Evolutionary conservation across 176 grass and related monocot species (phyloP), one percentile per base, ranked within the genome.

Genomic region (Bothriochloa decipiens): DNA sequence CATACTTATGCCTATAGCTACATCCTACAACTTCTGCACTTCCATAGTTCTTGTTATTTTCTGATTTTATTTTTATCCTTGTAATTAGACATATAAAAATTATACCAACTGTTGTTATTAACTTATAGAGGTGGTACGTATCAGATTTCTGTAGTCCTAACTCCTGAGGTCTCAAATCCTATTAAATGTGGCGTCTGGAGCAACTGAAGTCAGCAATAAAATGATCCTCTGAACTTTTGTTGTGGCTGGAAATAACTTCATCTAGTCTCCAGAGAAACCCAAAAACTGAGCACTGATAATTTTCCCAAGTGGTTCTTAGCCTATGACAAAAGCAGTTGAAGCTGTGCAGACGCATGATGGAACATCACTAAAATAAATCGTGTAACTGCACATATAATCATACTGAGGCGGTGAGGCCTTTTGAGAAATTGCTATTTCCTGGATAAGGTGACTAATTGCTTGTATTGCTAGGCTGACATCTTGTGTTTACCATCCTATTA

Each of bases 31-130:
- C 65, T 17, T 57, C 22, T 55, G 12, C 12, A 69, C 28, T 68
- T 68, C 13, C 14, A 68, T 10, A 67, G 16, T 80, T 35, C 8
- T 64, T 3, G 2, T 39, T 53, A 3, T 69, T 26, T 52, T 16
- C 57, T 60, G 20, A 33, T 55, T 36, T 23, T n/a, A 50, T 18
- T 2, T 80, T 50, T 37, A 69, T 36, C 8, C 65, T 80, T 53
- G 20, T n/a, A 68, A 80, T 68, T 47, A 81, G 43, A 37, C 35
- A 37, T 28, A 47, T 66, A 68, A 66, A 29, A 66, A 67, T 17
- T 33, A 80, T 25, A 25, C 16, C 18, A 53, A 36, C 8, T 70
- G 1, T 25, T 55, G 45, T 9, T 52, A 37, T 26, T 53, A 81
- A 43, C 40, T 46, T 46, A 72, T 46, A 8, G n/a, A 55, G 18